Evolutionary conservation across 495 filamentous ascomycete genomes (phyloP), one percentile per base, ranked within the genome.

Genomic region (Penicillium pulvis): DNA sequence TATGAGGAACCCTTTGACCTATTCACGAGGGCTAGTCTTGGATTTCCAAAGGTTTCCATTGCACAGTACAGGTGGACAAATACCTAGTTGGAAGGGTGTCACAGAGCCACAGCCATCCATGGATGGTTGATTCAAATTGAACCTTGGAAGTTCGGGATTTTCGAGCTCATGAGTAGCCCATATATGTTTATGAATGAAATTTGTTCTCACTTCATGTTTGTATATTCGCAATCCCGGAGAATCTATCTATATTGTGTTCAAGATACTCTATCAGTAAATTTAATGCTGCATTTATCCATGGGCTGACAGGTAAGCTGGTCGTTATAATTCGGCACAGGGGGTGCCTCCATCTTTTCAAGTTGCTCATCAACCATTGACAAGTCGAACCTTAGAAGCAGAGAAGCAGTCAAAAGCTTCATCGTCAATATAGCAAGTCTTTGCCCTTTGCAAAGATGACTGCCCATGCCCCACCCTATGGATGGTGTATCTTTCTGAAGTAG

Each of bases 361-460:
- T 43, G 23, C 11, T 14, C 47, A 51, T 52, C 56, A 20, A 58
- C 52, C 26, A 60, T 28, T 0, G 35, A 35, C 9, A 56, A 42
- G 19, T 55, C 35, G 4, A 50, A 60, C 23, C 28, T 36, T 35
- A 50, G 30, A 19, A 55, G 1, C 23, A 48, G 20, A 14, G 33
- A 55, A 20, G 46, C 35, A 26, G 42, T 46, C 44, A 60, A 26
- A 9, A 60, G 45, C 43, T 60, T 60, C 42, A 60, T 28, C 8
- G 16, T 60, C 45, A 60, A 44, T 2, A 36, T 45, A 6, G 42
- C 57, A 28, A 60, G 57, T 36, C 57, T 41, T 17, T 60, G 57
- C n/a, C 57, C 57, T 35, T 60, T 55, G 45, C 57, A 60, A 9
- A 39, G 31, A 20, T 55, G 52, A 16, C 44, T 60, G 1, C 57